These are phyloP conservation scores for Wallacemonas rigidus DNA, from an alignment of 208 protist genomes.

Conservation along the genomic window DNA sequence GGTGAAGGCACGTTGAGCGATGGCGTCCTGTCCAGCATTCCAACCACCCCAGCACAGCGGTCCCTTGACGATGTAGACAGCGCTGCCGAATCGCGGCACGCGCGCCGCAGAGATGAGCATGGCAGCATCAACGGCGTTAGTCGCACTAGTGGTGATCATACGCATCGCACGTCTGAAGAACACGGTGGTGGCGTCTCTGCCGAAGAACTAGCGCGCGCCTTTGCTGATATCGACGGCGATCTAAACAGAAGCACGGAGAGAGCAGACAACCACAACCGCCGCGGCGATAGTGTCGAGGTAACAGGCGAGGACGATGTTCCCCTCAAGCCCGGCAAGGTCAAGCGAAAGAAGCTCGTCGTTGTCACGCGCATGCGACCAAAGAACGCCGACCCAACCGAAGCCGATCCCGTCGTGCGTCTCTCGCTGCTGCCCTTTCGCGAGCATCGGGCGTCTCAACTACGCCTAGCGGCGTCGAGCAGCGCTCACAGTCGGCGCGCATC, in stretches of 20 bases:
- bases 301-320: neutral
- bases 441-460: conserved; percentile 18
- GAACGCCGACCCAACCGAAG: conserved; percentile 28
- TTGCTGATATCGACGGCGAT: neutral
- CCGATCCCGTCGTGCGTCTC: conserved; percentile 42
- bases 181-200: neutral
- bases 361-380: conserved; percentile 35
- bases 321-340: conserved; percentile 30
- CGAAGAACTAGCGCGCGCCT: neutral
- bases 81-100: neutral
- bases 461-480: conserved; percentile 4
- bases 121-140: neutral
- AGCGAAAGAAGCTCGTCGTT: conserved; percentile 61
- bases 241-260: neutral
- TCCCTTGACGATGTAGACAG: conserved; percentile 5
- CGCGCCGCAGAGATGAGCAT: neutral
- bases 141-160: neutral
- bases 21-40: conserved; percentile 9
- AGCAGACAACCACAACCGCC: no score
- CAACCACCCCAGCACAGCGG: conserved; percentile 2
- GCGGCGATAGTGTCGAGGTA: no score
- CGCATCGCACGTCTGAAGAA: neutral
- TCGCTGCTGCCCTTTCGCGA: conserved; percentile 35
- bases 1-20: conserved; percentile 12
- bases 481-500: neutral